These are phyloP conservation scores for Neolecta irregularis DNA, from an alignment of 1,139 yeast species.

Conservation along the genomic window DNA sequence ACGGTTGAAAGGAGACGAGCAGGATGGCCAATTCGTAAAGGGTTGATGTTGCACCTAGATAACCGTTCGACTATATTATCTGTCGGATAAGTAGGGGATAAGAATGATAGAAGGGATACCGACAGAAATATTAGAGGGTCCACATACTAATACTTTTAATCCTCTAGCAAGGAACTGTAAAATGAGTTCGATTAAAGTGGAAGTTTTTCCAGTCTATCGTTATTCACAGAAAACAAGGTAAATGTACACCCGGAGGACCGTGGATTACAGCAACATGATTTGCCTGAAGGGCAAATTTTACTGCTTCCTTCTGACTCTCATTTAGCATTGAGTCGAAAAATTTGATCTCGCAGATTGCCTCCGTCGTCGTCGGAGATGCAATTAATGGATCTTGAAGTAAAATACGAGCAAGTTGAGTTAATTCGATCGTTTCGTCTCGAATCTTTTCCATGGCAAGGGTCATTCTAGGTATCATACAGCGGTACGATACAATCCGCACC, in stretches of 20 bases:
- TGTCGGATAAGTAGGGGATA: background rate
- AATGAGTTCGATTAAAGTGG: conserved; percentile 46
- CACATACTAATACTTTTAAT: conserved; percentile 72
- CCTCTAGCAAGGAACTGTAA: conserved; percentile 50
- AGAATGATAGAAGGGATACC: conserved; percentile 21
- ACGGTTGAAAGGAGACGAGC: conserved; percentile 58
- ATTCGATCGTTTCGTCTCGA: conserved; percentile 26
- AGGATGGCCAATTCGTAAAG: conserved; percentile 84
- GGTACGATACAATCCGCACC: conserved; percentile 30
- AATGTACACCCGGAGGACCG: conserved; percentile 50
- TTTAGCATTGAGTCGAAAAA: conserved; percentile 45
- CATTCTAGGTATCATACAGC: conserved; percentile 55
- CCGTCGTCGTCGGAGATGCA: no score
- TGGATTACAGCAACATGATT: conserved; percentile 45
- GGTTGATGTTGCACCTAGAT: conserved; percentile 32
- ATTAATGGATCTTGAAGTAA: conserved; percentile 15
- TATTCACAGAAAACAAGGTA: no score
- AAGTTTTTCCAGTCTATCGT: conserved; percentile 1
- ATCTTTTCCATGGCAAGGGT: conserved; percentile 58
- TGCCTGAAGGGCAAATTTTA: conserved; percentile 32
- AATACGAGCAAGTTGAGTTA: conserved; percentile 18
- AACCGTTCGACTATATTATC: conserved; percentile 72
- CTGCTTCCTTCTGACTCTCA: conserved; percentile 56
- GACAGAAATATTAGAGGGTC: conserved; percentile 90
- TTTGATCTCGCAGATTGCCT: conserved; percentile 17